Percentiles rank a stretch among this genome's conserved stretches.
Evolutionary conservation across 768 basidiomycete species (phyloP).

Genomic region (Cystobasidium ongulense): DNA sequence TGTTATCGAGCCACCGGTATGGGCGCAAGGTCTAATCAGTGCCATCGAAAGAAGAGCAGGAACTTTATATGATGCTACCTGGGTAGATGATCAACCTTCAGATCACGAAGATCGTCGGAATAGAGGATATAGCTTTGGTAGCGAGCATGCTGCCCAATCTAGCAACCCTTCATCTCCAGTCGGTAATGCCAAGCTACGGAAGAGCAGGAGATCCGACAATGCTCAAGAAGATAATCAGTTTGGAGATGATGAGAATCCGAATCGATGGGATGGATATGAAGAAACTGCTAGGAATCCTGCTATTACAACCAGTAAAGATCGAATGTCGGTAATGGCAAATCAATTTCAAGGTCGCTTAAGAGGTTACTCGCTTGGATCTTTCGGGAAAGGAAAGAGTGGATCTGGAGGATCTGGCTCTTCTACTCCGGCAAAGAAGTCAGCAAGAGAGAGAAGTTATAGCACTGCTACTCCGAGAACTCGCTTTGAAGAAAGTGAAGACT

Average conservation of each 20-base stretch:
- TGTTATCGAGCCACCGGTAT: conserved; percentile 61
- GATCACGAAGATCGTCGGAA: conserved; percentile 20
- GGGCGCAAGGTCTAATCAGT: conserved; percentile 66
- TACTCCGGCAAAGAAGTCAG: neutral
- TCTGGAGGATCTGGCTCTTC: neutral
- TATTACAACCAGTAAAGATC: conserved; percentile 1
- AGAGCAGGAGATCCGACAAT: neutral
- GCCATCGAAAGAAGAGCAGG: conserved; percentile 67
- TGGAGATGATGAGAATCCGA: neutral
- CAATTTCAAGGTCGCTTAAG: conserved; percentile 17
- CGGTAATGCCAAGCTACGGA: neutral
- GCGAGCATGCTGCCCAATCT: conserved; percentile 4
- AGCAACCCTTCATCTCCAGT: neutral
- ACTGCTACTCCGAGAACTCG: neutral
- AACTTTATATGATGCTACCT: neutral
- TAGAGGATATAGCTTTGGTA: conserved; percentile 28
- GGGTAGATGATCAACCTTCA: conserved; percentile 29
- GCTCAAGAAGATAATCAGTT: neutral
- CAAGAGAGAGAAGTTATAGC: conserved; percentile 19
- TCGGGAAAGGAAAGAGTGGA: neutral
- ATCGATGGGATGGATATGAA: neutral
- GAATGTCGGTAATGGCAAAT: neutral
- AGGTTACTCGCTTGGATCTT: conserved; percentile 21
- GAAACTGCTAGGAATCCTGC: neutral
- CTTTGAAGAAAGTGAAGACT: conserved; percentile 5